phyloP scores from a whole-genome alignment of 371 early-diverging fungal species.

The Lichtheimia ramosa region DNA sequence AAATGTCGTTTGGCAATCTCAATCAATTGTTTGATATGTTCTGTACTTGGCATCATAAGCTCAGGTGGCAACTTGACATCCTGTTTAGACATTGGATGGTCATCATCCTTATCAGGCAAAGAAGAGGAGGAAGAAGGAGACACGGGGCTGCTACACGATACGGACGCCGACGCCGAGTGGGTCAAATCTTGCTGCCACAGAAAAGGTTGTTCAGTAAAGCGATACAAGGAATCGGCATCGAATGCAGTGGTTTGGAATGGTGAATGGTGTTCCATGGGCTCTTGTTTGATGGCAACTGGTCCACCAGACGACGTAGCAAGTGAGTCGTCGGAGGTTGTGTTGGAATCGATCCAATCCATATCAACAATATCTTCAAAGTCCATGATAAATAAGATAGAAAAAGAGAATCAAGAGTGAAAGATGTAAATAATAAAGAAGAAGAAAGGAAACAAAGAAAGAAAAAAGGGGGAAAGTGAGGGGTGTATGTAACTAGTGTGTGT shows the following conservation, averaged over 20 bases:
- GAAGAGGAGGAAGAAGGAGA: not conserved
- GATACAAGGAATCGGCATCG: conserved; percentile 2
- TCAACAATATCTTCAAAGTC: conserved; percentile 52
- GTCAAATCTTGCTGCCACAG: conserved; percentile 15
- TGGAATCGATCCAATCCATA: conserved; percentile 46
- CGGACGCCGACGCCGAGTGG: not conserved
- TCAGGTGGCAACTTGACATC: conserved; percentile 1
- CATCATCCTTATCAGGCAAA: not conserved
- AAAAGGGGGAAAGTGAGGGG: conserved; percentile 1
- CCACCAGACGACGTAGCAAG: conserved; percentile 1
- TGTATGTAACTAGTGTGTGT: not conserved
- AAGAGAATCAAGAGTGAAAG: conserved; percentile 5
- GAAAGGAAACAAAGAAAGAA: conserved; percentile 4
- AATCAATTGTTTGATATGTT: conserved; percentile 46
- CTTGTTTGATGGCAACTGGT: conserved; percentile 10
- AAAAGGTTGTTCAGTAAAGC: conserved; percentile 2
- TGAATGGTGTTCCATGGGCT: conserved; percentile 5
- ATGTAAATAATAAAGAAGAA: not conserved
- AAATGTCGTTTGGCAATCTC: conserved; percentile 45
- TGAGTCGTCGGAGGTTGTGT: conserved; percentile 8
- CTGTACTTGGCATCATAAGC: conserved; percentile 32
- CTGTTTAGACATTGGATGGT: not conserved
- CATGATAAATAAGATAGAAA: conserved; percentile 19
- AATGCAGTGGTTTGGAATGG: not conserved
- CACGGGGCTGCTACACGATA: not conserved